A percentile compares a stretch with the other conserved stretches of the same genome.
These are phyloP conservation scores for Eurotiales sp. DNA, from an alignment of 2,329 filamentous ascomycete species.

Conservation along the genomic window DNA sequence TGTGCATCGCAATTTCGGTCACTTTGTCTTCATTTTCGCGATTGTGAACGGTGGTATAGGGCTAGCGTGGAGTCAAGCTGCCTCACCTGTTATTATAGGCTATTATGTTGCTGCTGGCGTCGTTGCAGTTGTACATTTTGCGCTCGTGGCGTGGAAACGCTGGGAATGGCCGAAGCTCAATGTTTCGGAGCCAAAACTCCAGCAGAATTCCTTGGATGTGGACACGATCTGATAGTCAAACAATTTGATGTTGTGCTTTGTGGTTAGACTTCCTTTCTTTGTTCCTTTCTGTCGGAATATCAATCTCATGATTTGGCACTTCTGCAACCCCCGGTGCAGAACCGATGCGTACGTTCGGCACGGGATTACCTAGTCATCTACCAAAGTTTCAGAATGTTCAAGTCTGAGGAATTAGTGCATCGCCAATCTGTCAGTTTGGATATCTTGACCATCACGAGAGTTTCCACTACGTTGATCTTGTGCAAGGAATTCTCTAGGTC, in stretches of 20 bases:
- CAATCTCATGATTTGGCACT: too few relatives aligned
- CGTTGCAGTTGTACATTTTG: constrained; percentile 5
- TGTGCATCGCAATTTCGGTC: constrained; percentile 6
- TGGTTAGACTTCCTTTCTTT: too few relatives aligned
- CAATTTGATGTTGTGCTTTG: neutral
- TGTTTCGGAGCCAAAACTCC: neutral
- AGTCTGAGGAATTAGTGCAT: too few relatives aligned
- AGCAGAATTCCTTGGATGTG: neutral
- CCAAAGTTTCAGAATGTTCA: too few relatives aligned
- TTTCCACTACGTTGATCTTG: too few relatives aligned
- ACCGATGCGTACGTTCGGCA: too few relatives aligned
- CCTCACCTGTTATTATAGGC: constrained; percentile 5
- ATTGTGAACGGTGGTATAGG: constrained; percentile 5
- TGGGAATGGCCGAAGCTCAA: constrained; percentile 4
- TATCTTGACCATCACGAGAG: too few relatives aligned
- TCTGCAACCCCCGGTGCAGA: too few relatives aligned
- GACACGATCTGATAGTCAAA: neutral
- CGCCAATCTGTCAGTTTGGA: too few relatives aligned
- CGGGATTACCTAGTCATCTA: too few relatives aligned
- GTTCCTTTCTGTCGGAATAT: too few relatives aligned
- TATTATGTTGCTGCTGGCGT: constrained; percentile 4
- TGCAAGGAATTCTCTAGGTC: too few relatives aligned
- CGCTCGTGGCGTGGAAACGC: constrained; percentile 8
- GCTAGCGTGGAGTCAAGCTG: constrained; percentile 4
- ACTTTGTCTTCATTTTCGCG: constrained; percentile 4